phyloP scores from a whole-genome alignment of 2,329 filamentous ascomycete species.

The Fusarium tanahbumbuense region DNA sequence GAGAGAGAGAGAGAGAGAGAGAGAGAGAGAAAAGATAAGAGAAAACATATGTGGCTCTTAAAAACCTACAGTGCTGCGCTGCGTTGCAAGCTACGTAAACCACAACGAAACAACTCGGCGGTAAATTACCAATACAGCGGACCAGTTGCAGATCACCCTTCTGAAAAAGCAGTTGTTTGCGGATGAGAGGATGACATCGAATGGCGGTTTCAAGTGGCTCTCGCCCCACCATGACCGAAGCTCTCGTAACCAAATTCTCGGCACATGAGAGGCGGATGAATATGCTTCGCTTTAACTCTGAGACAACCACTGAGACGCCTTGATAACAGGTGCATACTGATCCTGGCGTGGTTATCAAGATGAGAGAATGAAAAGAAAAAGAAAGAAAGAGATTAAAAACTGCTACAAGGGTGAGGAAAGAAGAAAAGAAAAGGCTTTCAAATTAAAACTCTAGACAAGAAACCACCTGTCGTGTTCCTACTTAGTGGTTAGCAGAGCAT shows the following conservation, averaged over 20 bases:
- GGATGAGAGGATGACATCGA: constrained; percentile 21
- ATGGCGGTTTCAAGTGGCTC: constrained; percentile 46
- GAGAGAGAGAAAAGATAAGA: background rate
- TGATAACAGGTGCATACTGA: constrained; percentile 14
- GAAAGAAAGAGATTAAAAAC: background rate
- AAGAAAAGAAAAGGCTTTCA: background rate
- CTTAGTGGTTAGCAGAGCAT: constrained; percentile 20
- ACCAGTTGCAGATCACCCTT: constrained; percentile 25
- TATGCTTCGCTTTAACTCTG: constrained; percentile 28
- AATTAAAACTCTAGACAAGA: background rate
- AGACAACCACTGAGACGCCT: constrained; percentile 34
- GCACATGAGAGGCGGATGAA: constrained; percentile 31
- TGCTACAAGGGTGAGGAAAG: background rate
- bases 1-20: no score
- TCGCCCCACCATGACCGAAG: constrained; percentile 36
- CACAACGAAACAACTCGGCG: background rate
- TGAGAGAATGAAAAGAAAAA: background rate
- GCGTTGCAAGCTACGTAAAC: background rate
- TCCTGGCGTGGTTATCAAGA: constrained; percentile 6
- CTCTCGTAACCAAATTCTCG: constrained; percentile 23
- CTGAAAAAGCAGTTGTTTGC: constrained; percentile 13
- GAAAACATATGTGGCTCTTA: background rate
- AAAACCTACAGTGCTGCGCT: background rate
- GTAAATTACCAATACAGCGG: constrained; percentile 1
- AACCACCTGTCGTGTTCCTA: background rate